These are phyloP conservation scores for Argentina anserina DNA, from an alignment of 306 rosid species.

Conservation along the genomic window DNA sequence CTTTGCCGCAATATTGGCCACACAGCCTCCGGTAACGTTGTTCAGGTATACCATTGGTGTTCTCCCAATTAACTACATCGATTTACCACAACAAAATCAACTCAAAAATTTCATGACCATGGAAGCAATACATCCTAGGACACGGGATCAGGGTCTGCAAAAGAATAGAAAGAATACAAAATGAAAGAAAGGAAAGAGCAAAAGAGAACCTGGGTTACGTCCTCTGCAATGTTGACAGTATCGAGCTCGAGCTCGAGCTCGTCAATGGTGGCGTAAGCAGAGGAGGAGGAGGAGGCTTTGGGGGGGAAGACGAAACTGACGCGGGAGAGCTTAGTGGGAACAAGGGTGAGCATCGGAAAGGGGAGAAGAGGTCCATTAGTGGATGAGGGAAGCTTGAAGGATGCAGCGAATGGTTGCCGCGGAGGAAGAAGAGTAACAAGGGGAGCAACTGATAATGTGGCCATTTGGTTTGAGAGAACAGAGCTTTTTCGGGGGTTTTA, in stretches of 20 bases:
- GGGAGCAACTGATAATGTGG: not conserved
- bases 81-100: conserved; percentile 12
- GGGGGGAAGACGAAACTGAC: conserved; percentile 25
- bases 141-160: too few species aligned
- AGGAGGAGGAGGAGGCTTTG: conserved; percentile 30
- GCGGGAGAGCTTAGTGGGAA: not conserved
- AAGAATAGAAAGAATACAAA: not conserved
- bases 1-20: conserved; percentile 84
- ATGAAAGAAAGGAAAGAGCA: not conserved
- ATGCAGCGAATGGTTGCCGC: not conserved
- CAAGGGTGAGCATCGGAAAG: not conserved
- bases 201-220: conserved; percentile 74
- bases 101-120: not conserved
- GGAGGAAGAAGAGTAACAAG: not conserved
- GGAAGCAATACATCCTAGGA: too few species aligned
- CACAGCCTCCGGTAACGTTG: conserved; percentile 72
- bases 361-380: not conserved
- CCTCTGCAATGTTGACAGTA: conserved; percentile 85
- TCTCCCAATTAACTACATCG: conserved; percentile 71
- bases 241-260: conserved; percentile 63
- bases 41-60: conserved; percentile 98
- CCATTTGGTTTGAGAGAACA: not conserved
- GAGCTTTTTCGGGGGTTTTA: not conserved
- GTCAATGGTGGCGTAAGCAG: conserved; percentile 39
- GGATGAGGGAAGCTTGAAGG: not conserved